Percentiles rank a stretch among this genome's conserved stretches.
phyloP scores from a whole-genome alignment of 257 asterid species.

The Solanum bulbocastanum region DNA sequence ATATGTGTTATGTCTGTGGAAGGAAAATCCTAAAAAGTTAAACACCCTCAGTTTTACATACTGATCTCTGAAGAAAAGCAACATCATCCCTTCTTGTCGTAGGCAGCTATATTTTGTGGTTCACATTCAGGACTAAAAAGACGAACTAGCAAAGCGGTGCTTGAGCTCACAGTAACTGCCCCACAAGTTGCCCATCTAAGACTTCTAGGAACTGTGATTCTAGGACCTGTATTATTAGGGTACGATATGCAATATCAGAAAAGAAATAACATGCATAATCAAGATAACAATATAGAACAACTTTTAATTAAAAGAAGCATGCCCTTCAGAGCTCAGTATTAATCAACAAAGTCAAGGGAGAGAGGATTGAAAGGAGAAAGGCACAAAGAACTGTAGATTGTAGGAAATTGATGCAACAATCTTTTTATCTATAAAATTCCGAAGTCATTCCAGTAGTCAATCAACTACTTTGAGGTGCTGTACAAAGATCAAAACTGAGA shows the following conservation, averaged over 20 bases:
- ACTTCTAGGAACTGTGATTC: conserved; percentile 67
- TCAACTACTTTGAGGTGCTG: neutral
- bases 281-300: neutral
- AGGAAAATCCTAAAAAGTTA: neutral
- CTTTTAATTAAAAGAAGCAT: neutral
- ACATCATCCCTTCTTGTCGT: conserved; percentile 37
- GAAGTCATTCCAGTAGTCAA: neutral
- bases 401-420: neutral
- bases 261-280: neutral
- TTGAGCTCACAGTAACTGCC: conserved; percentile 46
- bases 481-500: neutral
- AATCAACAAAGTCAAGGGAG: neutral
- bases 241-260: neutral
- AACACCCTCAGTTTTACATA: neutral
- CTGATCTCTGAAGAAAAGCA: neutral
- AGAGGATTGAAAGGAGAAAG: neutral
- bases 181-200: conserved; percentile 87
- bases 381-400: neutral
- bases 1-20: neutral
- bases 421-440: neutral
- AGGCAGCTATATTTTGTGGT: conserved; percentile 80
- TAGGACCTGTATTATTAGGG: conserved; percentile 51
- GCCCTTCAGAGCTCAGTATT: neutral
- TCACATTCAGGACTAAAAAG: conserved; percentile 82
- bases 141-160: conserved; percentile 66